Conservation (phyloP, 306 rosid genomes). For the Trifolium fragiferum region DNA sequence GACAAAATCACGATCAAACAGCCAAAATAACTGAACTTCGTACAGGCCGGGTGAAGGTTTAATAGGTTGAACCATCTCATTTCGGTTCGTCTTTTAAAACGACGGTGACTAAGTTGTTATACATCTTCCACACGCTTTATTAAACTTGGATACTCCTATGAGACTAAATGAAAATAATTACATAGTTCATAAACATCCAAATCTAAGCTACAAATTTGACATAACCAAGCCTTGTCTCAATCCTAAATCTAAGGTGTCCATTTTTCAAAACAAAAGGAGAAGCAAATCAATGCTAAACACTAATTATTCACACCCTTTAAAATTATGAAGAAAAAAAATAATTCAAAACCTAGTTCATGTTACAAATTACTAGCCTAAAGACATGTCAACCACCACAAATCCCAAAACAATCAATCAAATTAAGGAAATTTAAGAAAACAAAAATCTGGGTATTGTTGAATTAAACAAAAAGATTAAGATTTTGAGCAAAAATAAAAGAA, state of each 20-base stretch:
- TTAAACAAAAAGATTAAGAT: slow-evolving; percentile 20
- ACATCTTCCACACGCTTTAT: neutral
- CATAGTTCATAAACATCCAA: slow-evolving; percentile 21
- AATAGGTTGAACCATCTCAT: neutral
- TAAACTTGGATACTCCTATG: neutral
- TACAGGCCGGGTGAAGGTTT: no score
- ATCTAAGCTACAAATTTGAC: slow-evolving; percentile 17
- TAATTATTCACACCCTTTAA: neutral
- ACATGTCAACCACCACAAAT: slow-evolving; percentile 16
- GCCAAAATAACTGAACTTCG: neutral
- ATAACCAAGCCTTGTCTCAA: neutral
- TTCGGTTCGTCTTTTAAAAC: neutral
- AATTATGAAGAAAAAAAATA: neutral
- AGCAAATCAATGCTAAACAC: neutral
- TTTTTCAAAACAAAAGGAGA: slow-evolving; percentile 16
- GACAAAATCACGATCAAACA: no score
- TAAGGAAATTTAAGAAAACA: slow-evolving; percentile 16
- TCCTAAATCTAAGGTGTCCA: slow-evolving; percentile 19
- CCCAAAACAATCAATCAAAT: slow-evolving; percentile 19
- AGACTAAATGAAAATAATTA: neutral
- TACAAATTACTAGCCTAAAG: neutral
- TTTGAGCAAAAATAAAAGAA: neutral
- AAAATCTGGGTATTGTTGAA: slow-evolving; percentile 39
- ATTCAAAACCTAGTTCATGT: slow-evolving; percentile 34
- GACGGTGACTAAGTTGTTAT: neutral